Base-by-base conservation (phyloP, 2,329 filamentous ascomycete species). In the Pestalotiopsis sp. region DNA sequence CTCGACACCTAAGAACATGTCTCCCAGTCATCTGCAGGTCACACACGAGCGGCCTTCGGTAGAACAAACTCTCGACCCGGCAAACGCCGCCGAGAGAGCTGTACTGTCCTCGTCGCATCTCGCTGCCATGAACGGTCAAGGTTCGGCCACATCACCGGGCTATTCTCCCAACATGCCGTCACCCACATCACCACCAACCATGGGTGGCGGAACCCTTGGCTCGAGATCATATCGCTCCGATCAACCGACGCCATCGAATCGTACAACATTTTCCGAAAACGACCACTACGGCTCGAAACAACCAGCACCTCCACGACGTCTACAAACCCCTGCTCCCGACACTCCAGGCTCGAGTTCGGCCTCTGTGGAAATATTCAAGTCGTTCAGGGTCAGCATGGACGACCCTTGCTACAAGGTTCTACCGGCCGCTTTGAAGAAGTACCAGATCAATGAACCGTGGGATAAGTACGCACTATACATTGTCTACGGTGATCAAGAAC, bases 381-480 rank as follows among this genome's bases (percentile, higher is more conserved):
- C 93, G 1, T 99, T 99, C 87, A 91, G 95, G 52, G 96, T 99
- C 71, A 96, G 93, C 78, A 97, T 98, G 88, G 96, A 99, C 74
- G 96, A 99, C 77, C 96, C 96, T 2, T 99, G 96, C 82, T 93
- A 97, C 84, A 98, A 98, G 79, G 96, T 99, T 36, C 86, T 99
- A 2, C 96, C 96, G 1, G 96, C 97, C 17, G 96, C 96, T 2
- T 87, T 99, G 20, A 97, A 97, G 79, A 97, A 98, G 79, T 99
- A 99, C 82, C 96, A 98, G 78, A 99, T 99, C 83, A 95, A 97
- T 73, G 95, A 95, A 25, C 95, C 97, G 64, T 98, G 95, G 93
- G 93, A 97, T 74, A 94, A 98, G 77, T 99, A 99, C 78, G 95
- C 96, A 0, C 84, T 99, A 39, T 99, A 98, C 78, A 99, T 99